These are phyloP conservation scores for Leucosporidium yakuticum DNA, from an alignment of 768 basidiomycete genomes.

Conservation along the genomic window DNA sequence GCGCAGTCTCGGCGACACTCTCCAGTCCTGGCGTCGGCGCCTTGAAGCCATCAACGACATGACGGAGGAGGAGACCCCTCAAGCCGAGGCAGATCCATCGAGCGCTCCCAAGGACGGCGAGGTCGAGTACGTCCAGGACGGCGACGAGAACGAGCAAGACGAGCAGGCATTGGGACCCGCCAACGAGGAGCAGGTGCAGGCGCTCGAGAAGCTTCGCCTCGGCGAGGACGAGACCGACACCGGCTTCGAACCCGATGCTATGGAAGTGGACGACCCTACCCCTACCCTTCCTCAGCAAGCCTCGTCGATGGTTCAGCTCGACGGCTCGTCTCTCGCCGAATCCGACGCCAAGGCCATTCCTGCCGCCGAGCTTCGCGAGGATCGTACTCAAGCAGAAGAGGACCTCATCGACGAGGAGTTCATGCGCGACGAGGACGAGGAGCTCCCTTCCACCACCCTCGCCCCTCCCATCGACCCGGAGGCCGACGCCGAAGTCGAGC, in stretches of 20 bases:
- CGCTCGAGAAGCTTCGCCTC: slow-evolving; percentile 71
- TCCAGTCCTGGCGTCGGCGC: slow-evolving; percentile 73
- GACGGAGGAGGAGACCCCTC: slow-evolving; percentile 41
- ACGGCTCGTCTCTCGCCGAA: slow-evolving; percentile 27
- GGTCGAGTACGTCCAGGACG: slow-evolving; percentile 70
- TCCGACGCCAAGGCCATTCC: slow-evolving; percentile 45
- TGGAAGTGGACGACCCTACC: slow-evolving; percentile 32
- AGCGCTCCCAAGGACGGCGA: slow-evolving; percentile 40
- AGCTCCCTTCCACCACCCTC: slow-evolving; percentile 47
- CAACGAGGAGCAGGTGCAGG: slow-evolving; percentile 72
- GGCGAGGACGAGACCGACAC: slow-evolving; percentile 55
- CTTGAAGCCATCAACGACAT: slow-evolving; percentile 69
- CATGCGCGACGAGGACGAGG: slow-evolving; percentile 50
- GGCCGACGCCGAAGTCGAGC: slow-evolving; percentile 49
- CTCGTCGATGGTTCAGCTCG: slow-evolving; percentile 30
- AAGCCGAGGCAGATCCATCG: slow-evolving; percentile 48
- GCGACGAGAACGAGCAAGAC: slow-evolving; percentile 61
- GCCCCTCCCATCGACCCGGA: slow-evolving; percentile 33
- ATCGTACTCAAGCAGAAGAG: slow-evolving; percentile 28
- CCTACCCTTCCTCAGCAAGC: slow-evolving; percentile 16
- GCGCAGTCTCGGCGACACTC: slow-evolving; percentile 74
- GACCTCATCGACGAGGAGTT: slow-evolving; percentile 37
- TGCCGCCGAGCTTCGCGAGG: slow-evolving; percentile 31
- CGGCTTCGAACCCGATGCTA: slow-evolving; percentile 30
- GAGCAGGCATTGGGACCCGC: slow-evolving; percentile 79